phyloP scores from a whole-genome alignment of 139 green algal species.

The Coccomyxa sp. region DNA sequence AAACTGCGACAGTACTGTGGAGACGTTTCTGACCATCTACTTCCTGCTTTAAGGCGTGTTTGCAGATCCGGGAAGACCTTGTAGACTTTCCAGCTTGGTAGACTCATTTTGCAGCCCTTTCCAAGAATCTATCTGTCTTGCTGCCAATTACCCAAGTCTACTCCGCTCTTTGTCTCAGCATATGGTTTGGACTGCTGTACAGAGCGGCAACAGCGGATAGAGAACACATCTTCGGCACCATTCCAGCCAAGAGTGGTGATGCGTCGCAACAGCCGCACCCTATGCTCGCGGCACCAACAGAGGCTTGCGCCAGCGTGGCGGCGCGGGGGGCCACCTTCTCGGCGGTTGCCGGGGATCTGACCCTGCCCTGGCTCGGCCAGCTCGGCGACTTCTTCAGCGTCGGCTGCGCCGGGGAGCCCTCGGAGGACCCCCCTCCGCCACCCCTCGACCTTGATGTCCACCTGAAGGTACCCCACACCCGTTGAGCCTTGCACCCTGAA shows the following conservation, averaged over 20 bases:
- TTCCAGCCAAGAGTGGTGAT: no score
- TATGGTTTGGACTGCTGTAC: no score
- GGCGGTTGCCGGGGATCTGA: conserved; percentile 9
- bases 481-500: no score
- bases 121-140: not conserved
- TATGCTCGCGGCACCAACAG: not conserved
- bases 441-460: not conserved
- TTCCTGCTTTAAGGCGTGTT: no score
- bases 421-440: not conserved
- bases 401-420: not conserved
- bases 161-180: no score
- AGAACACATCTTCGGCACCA: no score
- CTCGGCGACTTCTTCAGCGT: conserved; percentile 7
- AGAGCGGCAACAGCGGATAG: no score
- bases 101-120: no score
- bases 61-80: no score
- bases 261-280: not conserved
- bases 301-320: not conserved
- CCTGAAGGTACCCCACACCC: not conserved
- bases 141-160: not conserved
- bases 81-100: no score
- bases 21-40: no score
- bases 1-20: no score
- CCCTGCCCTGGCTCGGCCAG: conserved; percentile 5
- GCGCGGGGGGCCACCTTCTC: conserved; percentile 7